Evolutionary conservation across 225 moss, liverwort and hornwort genomes (phyloP), one percentile per base, ranked within the genome.

Genomic region (Straminergon stramineum): DNA sequence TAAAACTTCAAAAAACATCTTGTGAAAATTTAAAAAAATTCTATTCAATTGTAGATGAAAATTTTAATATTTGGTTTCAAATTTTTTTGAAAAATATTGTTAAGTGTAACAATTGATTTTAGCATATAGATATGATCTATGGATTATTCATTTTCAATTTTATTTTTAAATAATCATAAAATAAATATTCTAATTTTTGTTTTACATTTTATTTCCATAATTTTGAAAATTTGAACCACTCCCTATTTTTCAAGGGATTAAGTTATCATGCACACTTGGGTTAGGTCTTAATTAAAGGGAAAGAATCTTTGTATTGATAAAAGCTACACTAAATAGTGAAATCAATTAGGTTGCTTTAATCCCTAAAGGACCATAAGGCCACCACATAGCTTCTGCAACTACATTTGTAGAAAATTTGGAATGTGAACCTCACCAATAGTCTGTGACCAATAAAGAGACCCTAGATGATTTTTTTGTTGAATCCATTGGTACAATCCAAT

Each of bases 231-330:
- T 18, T 75, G 11, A 10, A 48, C 30, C 8, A 75, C 27, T 30
- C 2, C 10, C 6, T 48, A 48, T 11, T 75, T 45, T 16, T 17
- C 7, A 2, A 4, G 10, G 28, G 14, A 0, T 17, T 6, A 45
- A 17, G 4, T 48, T 75, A 30, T 73, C 3, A 30, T 10, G 6
- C 2, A 18, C 2, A 31, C 31, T 48, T 75, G 30, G 17, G 2
- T 6, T 30, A 17, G 48, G 11, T 75, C 30, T 18, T 2, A 1
- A 75, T 4, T 0, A 74, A 27, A 75, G 26, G 2, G 0, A 30
- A 45, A 18, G 17, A 74, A 0, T 45, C 28, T 45, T 74, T 28
- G 9, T 45, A 28, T 74, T 74, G 6, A 28, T 43, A 10, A 41
- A 41, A 26, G 5, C 9, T 45, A 39, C 1, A 39, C 0, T 24